Base-by-base conservation (phyloP, 2,329 filamentous ascomycete genomes). In the Chrysoporthe puriensis region DNA sequence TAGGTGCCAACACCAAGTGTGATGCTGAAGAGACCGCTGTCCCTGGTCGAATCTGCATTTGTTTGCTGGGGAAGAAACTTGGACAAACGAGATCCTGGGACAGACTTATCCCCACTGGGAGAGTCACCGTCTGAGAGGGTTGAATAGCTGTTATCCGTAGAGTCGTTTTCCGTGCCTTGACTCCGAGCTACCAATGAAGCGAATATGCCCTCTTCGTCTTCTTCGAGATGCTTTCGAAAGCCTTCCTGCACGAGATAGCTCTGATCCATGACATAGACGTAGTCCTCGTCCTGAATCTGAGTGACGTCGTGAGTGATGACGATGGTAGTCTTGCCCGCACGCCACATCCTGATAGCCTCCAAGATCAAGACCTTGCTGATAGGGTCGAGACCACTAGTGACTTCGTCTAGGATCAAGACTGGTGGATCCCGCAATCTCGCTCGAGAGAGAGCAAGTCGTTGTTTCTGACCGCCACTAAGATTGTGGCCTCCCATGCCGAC, bases 261-360 rank as follows among this genome's bases (percentile, higher is more conserved):
- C 13, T 88, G 79, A 43, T 95, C 90, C 75, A 98, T 81, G 13
- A 97, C 85, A 72, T 94, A 97, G 0, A 96, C 85, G 70, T 90
- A 94, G 70, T 98, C 94, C 0, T 88, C 77, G 0, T 87, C 80
- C 4, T 80, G 77, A 11, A 98, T 95, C 71, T 95, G 91, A 0
- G 88, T 85, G 43, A 96, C 86, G 71, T 98, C 93, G 74, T 98
- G 95, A 0, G 96, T 97, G 73, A 98, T 95, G 71, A 98, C 88
- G 63, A 98, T 92, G 0, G 95, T 98, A 0, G 94, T 97, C 76
- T 92, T 96, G 0, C 86, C 90, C 46, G 80, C 81, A 32, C 96
- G 85, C 95, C 94, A 97, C 26, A 85, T 75, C 8, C 93, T 85
- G 63, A 97, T 90, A 0, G 89, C 87, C 54, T 91, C 86, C 83